Evolutionary conservation across 2,329 filamentous ascomycete species (phyloP), one percentile per base, ranked within the genome.

Genomic region (Diplocarpon rosae): DNA sequence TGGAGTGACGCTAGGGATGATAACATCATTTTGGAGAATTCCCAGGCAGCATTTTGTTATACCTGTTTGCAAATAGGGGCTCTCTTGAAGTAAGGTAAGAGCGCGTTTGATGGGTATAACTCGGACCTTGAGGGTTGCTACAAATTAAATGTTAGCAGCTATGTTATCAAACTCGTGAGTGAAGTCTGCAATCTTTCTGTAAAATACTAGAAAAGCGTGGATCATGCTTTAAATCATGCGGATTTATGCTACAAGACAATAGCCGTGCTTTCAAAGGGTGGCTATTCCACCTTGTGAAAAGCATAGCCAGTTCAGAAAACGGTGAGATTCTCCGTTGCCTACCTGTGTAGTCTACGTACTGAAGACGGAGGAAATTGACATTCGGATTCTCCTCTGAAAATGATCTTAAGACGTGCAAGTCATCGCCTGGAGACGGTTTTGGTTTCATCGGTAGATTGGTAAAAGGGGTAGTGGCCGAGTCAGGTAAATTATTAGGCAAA

Each of bases 311-410:
- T 32, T 5, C 5, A 32, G 4, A 32, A 32, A 14, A 32, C 30
- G 4, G 11, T 24, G 20, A 14, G n/a, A 10, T 14, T 14, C 11
- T 32, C 11, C 11, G 3, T 32, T 14, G 11, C 30, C 3, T 32
- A 32, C 30, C 30, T n/a, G 84, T 86, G 61, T 84, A 82, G 62
- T 93, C 86, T 17, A 83, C 67, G 78, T 83, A 93, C 61, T 83
- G 81, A 11, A 90, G 66, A 49, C 85, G 79, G 14, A 93, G 63
- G 56, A 80, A 89, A 48, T 80, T 76, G 4, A 78, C 65, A 0
- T 65, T 60, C 0, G 70, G 63, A 43, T 79, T 69, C 14, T 64
- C 60, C 14, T 63, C 59, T 9, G 78, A 60, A 55, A 82, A 78
- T 1, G 39, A 20, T 15, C n/a, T 46, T 17, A 59, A 37, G 1